Base-by-base conservation (phyloP, 441 rosid species). In the Brassica balearica region DNA sequence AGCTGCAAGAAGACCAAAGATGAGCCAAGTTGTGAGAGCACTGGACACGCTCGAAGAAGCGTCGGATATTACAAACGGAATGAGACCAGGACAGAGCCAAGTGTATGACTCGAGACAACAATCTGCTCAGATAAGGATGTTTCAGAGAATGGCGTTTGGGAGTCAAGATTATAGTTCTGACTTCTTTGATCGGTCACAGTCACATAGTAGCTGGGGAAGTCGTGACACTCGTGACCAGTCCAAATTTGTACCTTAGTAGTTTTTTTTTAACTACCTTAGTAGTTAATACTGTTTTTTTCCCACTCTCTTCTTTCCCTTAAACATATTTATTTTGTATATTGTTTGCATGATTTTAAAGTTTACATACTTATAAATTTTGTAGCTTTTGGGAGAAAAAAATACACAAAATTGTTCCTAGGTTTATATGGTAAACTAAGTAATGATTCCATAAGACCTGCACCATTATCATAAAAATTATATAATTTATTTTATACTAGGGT, bases 21-120 rank as follows among this genome's bases (percentile, higher is more conserved):
- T 92, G 98, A 90, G 97, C 81, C 98, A 92, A 90, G 84, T 93
- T 68, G 96, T 90, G 73, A 90, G 99, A 85, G 98, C 99, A 9
- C 86, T 93, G 32, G 90, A 89, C 77, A 85, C 88, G 0, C 79
- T 91, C 51, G 92, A 89, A 23, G 97, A 87, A 79, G 75, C 72
- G 3, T 82, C 92, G 0, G 99, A 95, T 82, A 89, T 95, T 66
- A 87, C 92, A 32, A 95, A 95, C 46, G 99, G 99, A 6, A 85
- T 93, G 88, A 93, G 75, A 88, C 96, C 94, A 2, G 99, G 99
- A 36, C 90, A 93, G 75, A 95, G 98, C 72, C 95, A 84, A 79
- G 84, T 95, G 65, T 89, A 75, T 4, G 81, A 89, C 81, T 86
- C 95, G 12, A 87, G 91, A 41, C 86, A 91, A 75, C 97, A 95